These are phyloP conservation scores for Candida sanyaensis DNA, from an alignment of 1,139 yeast genomes.

Conservation along the genomic window DNA sequence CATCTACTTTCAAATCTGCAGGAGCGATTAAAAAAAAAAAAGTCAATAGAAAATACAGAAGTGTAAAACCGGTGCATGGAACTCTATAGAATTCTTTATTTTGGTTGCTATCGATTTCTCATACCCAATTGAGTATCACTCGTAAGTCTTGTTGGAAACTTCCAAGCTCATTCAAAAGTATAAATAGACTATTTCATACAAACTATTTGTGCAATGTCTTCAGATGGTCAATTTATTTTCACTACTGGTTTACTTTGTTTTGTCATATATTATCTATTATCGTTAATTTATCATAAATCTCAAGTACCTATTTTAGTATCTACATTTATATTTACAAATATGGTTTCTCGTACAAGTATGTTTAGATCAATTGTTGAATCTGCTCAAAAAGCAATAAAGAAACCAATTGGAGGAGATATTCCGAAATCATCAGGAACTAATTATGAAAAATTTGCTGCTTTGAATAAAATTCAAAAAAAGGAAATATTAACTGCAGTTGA, in stretches of 20 bases:
- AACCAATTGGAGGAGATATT: neutral
- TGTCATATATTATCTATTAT: slow-evolving; percentile 9
- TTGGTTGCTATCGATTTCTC: neutral
- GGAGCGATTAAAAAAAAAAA: neutral
- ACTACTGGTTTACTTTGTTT: slow-evolving; percentile 7
- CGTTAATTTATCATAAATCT: slow-evolving; percentile 16
- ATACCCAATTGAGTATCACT: neutral
- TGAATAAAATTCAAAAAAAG: slow-evolving; percentile 21
- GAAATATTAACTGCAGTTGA: slow-evolving; percentile 53
- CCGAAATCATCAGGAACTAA: slow-evolving; percentile 11
- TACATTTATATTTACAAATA: slow-evolving; percentile 33
- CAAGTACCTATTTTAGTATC: slow-evolving; percentile 30
- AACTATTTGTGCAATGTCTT: neutral
- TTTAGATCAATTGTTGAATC: slow-evolving; percentile 14
- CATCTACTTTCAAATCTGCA: neutral
- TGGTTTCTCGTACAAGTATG: slow-evolving; percentile 30
- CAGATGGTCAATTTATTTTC: slow-evolving; percentile 8
- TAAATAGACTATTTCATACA: neutral
- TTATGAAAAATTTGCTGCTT: slow-evolving; percentile 16
- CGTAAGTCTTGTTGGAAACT: no score
- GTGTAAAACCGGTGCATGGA: neutral
- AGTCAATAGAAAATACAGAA: neutral
- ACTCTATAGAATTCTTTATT: neutral
- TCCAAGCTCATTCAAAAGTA: no score
- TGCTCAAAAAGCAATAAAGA: slow-evolving; percentile 3